phyloP scores from a whole-genome alignment of 768 basidiomycete species.

The Hericium alpestre region DNA sequence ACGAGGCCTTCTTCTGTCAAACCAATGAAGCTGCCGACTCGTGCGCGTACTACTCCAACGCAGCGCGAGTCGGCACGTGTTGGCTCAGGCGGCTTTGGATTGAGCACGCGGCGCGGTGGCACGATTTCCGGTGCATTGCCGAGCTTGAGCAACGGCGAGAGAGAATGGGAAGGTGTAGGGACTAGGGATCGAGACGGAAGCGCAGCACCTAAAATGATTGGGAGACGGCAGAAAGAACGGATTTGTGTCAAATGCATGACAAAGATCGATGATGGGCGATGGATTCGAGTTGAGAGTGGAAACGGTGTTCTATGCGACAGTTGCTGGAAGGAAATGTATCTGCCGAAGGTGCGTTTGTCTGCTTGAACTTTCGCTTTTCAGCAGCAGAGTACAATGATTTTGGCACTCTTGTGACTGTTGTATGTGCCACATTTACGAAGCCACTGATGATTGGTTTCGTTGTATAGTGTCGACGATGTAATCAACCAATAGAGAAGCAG shows the following conservation, averaged over 20 bases:
- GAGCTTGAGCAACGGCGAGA: conserved; percentile 7
- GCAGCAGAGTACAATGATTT: not conserved
- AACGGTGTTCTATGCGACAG: conserved; percentile 66
- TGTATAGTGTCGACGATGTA: conserved; percentile 75
- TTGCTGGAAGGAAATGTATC: conserved; percentile 95
- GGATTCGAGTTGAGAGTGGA: conserved; percentile 70
- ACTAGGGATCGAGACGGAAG: conserved; percentile 19
- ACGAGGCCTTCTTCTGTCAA: conserved; percentile 21
- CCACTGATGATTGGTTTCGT: conserved; percentile 1
- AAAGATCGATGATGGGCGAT: conserved; percentile 68
- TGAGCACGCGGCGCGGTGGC: conserved; percentile 13
- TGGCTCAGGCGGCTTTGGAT: conserved; percentile 4
- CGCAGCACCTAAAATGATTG: conserved; percentile 2
- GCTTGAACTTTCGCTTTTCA: not conserved
- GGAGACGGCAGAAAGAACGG: conserved; percentile 7
- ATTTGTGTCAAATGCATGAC: conserved; percentile 60
- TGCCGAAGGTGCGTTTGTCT: conserved; percentile 61
- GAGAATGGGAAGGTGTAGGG: conserved; percentile 22
- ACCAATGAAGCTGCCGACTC: conserved; percentile 40
- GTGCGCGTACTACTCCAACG: conserved; percentile 41
- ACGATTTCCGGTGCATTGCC: conserved; percentile 19
- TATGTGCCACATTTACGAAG: not conserved
- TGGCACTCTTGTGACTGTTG: not conserved
- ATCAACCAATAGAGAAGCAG: conserved; percentile 77
- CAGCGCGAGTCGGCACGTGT: conserved; percentile 19